A percentile compares a stretch with the other conserved stretches of the same genome.
These are phyloP conservation scores for Hypoxylon sp. DNA, from an alignment of 2,329 filamentous ascomycete species.

Conservation along the genomic window DNA sequence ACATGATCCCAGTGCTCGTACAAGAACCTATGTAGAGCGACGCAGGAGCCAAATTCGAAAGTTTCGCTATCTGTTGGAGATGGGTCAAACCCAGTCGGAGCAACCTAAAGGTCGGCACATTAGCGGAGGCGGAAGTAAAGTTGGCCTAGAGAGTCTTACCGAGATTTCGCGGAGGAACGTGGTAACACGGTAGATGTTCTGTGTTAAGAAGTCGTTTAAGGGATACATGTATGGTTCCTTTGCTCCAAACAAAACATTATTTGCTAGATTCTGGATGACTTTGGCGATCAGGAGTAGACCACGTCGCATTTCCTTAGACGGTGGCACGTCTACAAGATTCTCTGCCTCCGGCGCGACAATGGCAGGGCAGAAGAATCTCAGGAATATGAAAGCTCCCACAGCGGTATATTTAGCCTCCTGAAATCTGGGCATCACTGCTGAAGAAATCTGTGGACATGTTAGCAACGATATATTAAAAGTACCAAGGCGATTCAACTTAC, in stretches of 20 bases:
- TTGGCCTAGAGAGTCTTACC: constrained; percentile 57
- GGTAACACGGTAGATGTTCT: constrained; percentile 78
- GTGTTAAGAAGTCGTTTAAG: constrained; percentile 76
- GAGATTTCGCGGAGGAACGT: constrained; percentile 78
- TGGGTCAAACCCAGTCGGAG: constrained; percentile 63
- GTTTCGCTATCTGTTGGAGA: constrained; percentile 62
- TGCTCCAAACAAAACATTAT: constrained; percentile 79
- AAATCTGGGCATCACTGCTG: constrained; percentile 74
- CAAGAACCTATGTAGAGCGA: constrained; percentile 76
- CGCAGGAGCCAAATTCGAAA: constrained; percentile 79
- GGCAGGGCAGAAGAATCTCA: constrained; percentile 80
- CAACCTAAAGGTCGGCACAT: constrained; percentile 56
- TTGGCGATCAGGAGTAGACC: constrained; percentile 79
- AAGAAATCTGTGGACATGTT: constrained; percentile 65
- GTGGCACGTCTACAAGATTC: constrained; percentile 71
- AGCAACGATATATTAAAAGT: constrained; percentile 16
- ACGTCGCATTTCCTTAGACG: constrained; percentile 78
- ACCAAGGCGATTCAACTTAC: constrained; percentile 58
- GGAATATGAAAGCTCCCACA: constrained; percentile 78
- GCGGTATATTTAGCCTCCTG: constrained; percentile 80
- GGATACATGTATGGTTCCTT: constrained; percentile 82
- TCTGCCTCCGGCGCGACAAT: constrained; percentile 79
- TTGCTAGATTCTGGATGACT: constrained; percentile 79
- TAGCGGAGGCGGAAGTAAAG: constrained; percentile 27
- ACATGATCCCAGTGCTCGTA: constrained; percentile 82